These are phyloP conservation scores for Aspergillus fumigatiaffinis DNA, from an alignment of 2,329 filamentous ascomycete genomes.

Conservation along the genomic window DNA sequence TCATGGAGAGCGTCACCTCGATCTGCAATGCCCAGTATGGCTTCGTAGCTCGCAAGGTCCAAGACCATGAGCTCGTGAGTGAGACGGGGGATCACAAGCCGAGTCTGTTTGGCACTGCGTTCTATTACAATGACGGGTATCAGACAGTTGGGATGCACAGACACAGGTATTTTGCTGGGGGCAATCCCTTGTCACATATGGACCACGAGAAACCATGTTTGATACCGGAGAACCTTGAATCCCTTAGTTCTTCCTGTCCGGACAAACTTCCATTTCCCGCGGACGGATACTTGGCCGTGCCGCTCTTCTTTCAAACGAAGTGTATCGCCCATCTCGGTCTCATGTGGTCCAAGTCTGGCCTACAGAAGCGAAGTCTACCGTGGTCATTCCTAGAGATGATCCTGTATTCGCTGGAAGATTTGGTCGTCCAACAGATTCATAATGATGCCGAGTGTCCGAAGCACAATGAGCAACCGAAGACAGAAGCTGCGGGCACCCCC, in stretches of 20 bases:
- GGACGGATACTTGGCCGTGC: conserved; percentile 65
- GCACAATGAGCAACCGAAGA: conserved; percentile 23
- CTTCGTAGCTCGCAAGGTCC: conserved; percentile 63
- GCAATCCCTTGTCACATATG: conserved; percentile 65
- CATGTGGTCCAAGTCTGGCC: conserved; percentile 65
- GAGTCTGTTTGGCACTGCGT: conserved; percentile 61
- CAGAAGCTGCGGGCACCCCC: conserved; percentile 21
- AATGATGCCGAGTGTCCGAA: conserved; percentile 48
- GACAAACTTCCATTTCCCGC: conserved; percentile 58
- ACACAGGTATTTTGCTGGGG: conserved; percentile 62
- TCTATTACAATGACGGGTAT: conserved; percentile 62
- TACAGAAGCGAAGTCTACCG: conserved; percentile 51
- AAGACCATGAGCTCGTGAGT: conserved; percentile 59
- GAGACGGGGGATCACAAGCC: conserved; percentile 58
- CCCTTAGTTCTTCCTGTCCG: conserved; percentile 57
- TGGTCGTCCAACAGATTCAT: conserved; percentile 57
- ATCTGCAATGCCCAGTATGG: conserved; percentile 63
- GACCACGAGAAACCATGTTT: conserved; percentile 68
- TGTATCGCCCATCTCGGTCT: conserved; percentile 68
- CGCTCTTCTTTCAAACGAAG: conserved; percentile 61
- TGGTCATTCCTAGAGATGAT: conserved; percentile 68
- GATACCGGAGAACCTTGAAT: conserved; percentile 58
- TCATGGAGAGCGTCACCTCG: conserved; percentile 61
- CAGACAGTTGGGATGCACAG: conserved; percentile 51
- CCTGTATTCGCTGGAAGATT: conserved; percentile 64